These are phyloP conservation scores for Euphrasia confusa DNA, from an alignment of 257 asterid genomes.

Conservation along the genomic window DNA sequence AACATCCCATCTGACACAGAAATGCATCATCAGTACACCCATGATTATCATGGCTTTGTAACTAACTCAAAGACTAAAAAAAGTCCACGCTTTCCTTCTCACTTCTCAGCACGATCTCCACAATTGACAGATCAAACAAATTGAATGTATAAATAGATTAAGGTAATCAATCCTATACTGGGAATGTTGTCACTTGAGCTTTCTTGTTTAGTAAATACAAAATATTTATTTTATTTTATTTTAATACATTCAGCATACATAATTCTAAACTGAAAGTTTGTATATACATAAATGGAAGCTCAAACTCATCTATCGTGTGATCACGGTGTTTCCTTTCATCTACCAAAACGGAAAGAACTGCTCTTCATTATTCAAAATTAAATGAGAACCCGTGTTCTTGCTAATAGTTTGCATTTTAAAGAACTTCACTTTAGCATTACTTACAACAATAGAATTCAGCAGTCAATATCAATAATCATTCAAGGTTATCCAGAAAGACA, in stretches of 20 bases:
- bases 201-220: background rate
- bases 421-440: background rate
- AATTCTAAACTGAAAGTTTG: background rate
- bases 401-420: no score
- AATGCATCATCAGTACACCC: conserved; percentile 25
- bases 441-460: background rate
- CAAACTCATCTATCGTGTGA: no score
- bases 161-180: background rate
- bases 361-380: no score
- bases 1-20: conserved; percentile 68
- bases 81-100: background rate
- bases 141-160: background rate
- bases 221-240: background rate
- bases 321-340: no score
- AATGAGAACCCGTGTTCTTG: no score
- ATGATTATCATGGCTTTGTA: background rate
- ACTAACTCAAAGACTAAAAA: conserved; percentile 3
- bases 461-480: conserved; percentile 11
- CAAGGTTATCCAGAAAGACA: conserved; percentile 16
- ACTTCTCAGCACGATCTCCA: conserved; percentile 11
- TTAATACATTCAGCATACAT: background rate
- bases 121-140: background rate
- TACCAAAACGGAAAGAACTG: no score
- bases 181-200: background rate
- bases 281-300: no score